Conservation (phyloP, 805 yeast species). For the Metschnikowia amazonensis region DNA sequence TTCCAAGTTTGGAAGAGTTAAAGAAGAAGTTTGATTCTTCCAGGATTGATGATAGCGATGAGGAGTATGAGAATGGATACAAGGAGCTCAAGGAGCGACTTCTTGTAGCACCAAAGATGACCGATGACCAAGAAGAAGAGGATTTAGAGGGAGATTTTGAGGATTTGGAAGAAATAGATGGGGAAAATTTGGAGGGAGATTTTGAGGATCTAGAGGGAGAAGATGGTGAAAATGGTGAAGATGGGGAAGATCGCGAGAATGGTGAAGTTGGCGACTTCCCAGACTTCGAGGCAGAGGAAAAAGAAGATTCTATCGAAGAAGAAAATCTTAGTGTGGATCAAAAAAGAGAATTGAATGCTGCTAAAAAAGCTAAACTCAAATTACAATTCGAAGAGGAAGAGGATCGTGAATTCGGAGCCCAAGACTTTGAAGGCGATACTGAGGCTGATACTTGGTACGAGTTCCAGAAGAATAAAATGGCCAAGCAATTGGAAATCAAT, state of each 20-base stretch:
- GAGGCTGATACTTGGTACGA: conserved; percentile 98
- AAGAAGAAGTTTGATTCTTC: conserved; percentile 44
- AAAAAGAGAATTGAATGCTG: conserved; percentile 76
- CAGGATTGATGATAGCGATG: conserved; percentile 25
- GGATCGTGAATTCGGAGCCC: conserved; percentile 59
- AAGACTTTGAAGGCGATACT: conserved; percentile 65
- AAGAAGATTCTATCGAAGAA: too few relatives aligned
- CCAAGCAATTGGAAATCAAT: conserved; percentile 92
- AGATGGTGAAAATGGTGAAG: conserved; percentile 39
- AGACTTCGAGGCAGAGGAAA: too few relatives aligned
- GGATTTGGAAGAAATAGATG: conserved; percentile 29
- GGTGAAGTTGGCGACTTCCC: conserved; percentile 28
- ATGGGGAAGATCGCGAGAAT: conserved; percentile 39
- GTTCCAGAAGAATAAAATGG: conserved; percentile 93
- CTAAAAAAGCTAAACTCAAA: conserved; percentile 82
- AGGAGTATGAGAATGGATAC: conserved; percentile 42
- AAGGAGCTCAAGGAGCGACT: conserved; percentile 44
- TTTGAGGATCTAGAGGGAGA: conserved; percentile 37
- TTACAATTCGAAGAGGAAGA: conserved; percentile 88
- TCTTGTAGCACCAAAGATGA: conserved; percentile 49
- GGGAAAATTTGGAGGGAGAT: conserved; percentile 44
- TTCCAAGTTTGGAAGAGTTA: conserved; percentile 41
- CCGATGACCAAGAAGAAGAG: conserved; percentile 25
- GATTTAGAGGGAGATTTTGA: conserved; percentile 36
- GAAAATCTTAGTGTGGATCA: conserved; percentile 53